A percentile compares a stretch with the other conserved stretches of the same genome.
phyloP scores from a whole-genome alignment of 768 basidiomycete species.

The Boletus rufocinnamomeus region DNA sequence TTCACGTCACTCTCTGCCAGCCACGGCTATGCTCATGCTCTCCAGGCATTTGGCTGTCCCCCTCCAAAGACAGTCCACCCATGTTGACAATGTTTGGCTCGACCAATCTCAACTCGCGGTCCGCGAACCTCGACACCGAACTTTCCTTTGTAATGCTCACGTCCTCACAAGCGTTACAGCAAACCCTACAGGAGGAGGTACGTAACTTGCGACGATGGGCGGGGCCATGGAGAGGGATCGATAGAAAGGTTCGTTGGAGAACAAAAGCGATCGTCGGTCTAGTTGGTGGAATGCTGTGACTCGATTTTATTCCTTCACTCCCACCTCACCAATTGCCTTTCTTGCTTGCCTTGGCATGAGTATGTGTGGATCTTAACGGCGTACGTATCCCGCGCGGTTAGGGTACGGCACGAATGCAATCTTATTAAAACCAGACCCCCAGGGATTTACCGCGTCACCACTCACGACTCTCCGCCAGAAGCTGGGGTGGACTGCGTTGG shows the following conservation, averaged over 20 bases:
- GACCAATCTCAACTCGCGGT: slow-evolving; percentile 92
- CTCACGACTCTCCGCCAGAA: slow-evolving; percentile 12
- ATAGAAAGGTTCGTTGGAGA: slow-evolving; percentile 59
- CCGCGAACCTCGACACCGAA: slow-evolving; percentile 88
- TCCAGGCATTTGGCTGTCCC: slow-evolving; percentile 84
- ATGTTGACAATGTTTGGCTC: slow-evolving; percentile 87
- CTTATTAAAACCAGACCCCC: not conserved
- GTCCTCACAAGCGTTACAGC: slow-evolving; percentile 53
- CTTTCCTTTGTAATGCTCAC: slow-evolving; percentile 84
- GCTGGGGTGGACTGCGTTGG: not conserved
- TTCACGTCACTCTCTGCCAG: not conserved
- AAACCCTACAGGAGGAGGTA: slow-evolving; percentile 55
- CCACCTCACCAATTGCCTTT: slow-evolving; percentile 10
- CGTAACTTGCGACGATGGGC: slow-evolving; percentile 50
- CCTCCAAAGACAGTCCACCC: slow-evolving; percentile 50
- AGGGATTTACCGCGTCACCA: not conserved
- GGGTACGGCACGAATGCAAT: not conserved
- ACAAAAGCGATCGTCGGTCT: slow-evolving; percentile 65
- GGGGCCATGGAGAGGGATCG: slow-evolving; percentile 58
- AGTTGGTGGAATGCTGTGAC: slow-evolving; percentile 69
- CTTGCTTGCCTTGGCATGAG: not conserved
- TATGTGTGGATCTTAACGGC: not conserved
- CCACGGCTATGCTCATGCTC: not conserved
- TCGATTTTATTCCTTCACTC: slow-evolving; percentile 1
- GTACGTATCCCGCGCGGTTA: not conserved